phyloP scores from a whole-genome alignment of 352 stramenopile species.

The Globisporangium carolinianum region DNA sequence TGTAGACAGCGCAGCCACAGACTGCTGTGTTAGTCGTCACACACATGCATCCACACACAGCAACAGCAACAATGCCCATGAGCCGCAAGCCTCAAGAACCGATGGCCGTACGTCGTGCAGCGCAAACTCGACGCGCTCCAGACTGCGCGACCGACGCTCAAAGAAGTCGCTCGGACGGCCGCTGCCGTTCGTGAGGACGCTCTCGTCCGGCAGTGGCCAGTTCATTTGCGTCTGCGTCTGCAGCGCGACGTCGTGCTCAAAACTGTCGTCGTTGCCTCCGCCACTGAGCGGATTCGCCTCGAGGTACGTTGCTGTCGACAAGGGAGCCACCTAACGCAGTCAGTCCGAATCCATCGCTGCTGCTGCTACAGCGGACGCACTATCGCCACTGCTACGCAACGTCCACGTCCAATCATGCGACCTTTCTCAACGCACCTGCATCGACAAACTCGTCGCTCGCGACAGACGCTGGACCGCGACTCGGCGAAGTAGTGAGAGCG shows the following conservation, averaged over 20 bases:
- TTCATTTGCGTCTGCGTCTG: conserved; percentile 21
- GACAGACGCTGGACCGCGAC: conserved; percentile 11
- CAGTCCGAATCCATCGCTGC: background rate
- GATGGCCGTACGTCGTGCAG: conserved; percentile 7
- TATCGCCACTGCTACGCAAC: background rate
- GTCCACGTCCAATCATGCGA: background rate
- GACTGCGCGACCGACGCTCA: conserved; percentile 57
- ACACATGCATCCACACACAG: background rate
- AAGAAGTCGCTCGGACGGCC: conserved; percentile 65
- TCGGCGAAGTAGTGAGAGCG: conserved; percentile 7
- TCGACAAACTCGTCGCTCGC: conserved; percentile 64
- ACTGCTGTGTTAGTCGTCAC: background rate
- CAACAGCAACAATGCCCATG: no score
- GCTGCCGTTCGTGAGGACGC: conserved; percentile 10
- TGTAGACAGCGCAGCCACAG: background rate
- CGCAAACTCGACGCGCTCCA: conserved; percentile 66
- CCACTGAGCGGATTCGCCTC: conserved; percentile 32
- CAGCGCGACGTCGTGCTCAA: conserved; percentile 25
- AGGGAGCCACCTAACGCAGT: background rate
- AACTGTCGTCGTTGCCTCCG: conserved; percentile 30
- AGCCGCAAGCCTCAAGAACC: no score
- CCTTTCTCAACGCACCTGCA: conserved; percentile 35
- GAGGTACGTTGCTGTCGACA: conserved; percentile 29
- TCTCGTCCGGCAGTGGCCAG: conserved; percentile 12
- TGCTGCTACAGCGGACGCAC: no score